Evolutionary conservation across 2,329 filamentous ascomycete species (phyloP), one percentile per base, ranked within the genome.

Genomic region (Aspergillus sp.): DNA sequence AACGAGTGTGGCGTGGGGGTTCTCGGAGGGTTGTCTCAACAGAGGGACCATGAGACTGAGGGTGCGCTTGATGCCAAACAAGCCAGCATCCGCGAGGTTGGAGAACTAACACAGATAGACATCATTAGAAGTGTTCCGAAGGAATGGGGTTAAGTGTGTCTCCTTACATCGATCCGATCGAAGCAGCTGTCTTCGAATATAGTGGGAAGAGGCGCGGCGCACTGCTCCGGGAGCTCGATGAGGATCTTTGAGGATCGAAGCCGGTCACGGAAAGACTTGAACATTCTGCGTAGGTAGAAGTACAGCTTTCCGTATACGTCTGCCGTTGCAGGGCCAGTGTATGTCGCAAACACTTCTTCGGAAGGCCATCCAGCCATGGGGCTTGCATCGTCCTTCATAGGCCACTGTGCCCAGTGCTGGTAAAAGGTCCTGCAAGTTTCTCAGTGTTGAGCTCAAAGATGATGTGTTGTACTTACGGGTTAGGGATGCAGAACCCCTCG

Each of bases 281-380:
- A 52, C 4, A 68, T n/a, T 12, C 66, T 54, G 1, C 62, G 63
- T 7, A 80, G 35, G 55, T 70, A 69, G 47, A 69, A 66, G 62
- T 68, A 77, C 0, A 80, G 64, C 15, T 69, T 69, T 17, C 77
- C 77, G 51, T 79, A 76, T 1, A 74, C 41, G 52, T 80, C 77
- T 8, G 67, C 62, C 50, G 64, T 69, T 6, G 73, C 69, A 27
- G n/a, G 57, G n/a, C 51, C 58, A 17, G 19, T 62, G n/a, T 31
- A 62, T 39, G n/a, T 59, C 12, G 21, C 11, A 19, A 24, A 11
- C 40, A 76, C 62, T 1, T 78, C 73, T 2, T 57, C 3, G 2
- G 64, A 19, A 1, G 47, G 3, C 77, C 77, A 80, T 3, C 77
- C 75, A 15, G 66, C 40, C 2, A 74, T 53, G 19, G 77, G 75